Conservation (phyloP, 1,284 basidiomycete genomes). For the Naganishia liquefaciens region DNA sequence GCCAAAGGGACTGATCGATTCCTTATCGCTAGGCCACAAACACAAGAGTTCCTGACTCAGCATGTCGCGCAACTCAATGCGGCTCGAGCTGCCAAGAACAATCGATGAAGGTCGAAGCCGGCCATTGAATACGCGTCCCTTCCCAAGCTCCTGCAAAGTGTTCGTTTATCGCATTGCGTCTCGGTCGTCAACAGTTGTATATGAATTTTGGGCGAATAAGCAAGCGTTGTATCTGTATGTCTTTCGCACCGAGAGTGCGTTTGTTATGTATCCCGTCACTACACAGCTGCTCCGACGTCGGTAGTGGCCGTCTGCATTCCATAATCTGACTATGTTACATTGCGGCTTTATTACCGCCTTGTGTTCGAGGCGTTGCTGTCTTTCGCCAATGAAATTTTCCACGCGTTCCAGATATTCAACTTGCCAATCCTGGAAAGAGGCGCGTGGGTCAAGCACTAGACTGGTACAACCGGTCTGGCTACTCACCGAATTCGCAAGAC, state of each 20-base stretch:
- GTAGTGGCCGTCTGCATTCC: background rate
- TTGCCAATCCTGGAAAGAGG: slow-evolving; percentile 16
- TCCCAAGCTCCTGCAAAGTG: too few species aligned
- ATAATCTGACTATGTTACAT: background rate
- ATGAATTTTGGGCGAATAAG: too few species aligned
- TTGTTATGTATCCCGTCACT: too few species aligned
- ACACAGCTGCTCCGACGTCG: too few species aligned
- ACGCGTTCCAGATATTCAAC: slow-evolving; percentile 23
- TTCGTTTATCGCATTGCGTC: too few species aligned
- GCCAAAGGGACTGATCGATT: background rate
- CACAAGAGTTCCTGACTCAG: slow-evolving; percentile 34
- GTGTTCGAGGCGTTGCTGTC: too few species aligned
- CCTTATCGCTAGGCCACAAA: slow-evolving; percentile 23
- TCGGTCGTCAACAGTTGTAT: too few species aligned
- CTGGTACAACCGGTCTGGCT: background rate
- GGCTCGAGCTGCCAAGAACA: slow-evolving; percentile 30
- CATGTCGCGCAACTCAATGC: slow-evolving; percentile 41
- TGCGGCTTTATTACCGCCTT: too few species aligned
- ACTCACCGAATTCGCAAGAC: slow-evolving; percentile 43
- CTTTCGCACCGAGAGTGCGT: too few species aligned
- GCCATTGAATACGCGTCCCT: too few species aligned
- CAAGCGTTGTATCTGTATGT: too few species aligned
- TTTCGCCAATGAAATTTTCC: slow-evolving; percentile 11
- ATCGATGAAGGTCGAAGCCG: background rate
- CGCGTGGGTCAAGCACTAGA: too few species aligned